Evolutionary conservation across 108 stramenopile genomes (phyloP).

Genomic region (Skeletonema tropicum): DNA sequence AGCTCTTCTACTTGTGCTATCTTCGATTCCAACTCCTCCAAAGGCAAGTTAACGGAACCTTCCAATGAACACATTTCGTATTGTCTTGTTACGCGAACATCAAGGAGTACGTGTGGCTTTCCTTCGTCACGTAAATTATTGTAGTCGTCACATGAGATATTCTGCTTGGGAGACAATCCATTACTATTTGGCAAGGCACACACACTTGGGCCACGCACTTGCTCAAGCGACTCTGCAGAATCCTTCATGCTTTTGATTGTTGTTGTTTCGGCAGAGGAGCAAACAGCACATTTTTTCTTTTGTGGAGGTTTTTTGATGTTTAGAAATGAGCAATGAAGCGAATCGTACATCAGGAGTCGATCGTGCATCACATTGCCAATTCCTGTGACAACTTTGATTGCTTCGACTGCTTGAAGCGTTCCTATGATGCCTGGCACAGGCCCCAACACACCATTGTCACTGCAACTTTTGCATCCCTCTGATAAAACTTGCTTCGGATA

Average conservation of each 20-base stretch:
- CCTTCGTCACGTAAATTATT: slow-evolving; percentile 30
- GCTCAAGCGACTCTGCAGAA: slow-evolving; percentile 51
- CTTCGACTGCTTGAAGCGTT: slow-evolving; percentile 91
- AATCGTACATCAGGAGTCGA: slow-evolving; percentile 83
- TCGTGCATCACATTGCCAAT: slow-evolving; percentile 70
- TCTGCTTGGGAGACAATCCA: slow-evolving; percentile 20
- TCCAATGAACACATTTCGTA: slow-evolving; percentile 77
- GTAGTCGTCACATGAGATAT: slow-evolving; percentile 64
- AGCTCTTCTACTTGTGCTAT: slow-evolving; percentile 45
- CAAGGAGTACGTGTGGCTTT: slow-evolving; percentile 70
- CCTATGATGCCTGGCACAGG: slow-evolving; percentile 94
- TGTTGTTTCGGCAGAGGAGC: slow-evolving; percentile 68
- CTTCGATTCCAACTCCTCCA: slow-evolving; percentile 50
- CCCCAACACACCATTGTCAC: slow-evolving; percentile 87
- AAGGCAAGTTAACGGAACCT: slow-evolving; percentile 74
- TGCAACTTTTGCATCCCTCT: slow-evolving; percentile 77
- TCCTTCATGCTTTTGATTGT: slow-evolving; percentile 73
- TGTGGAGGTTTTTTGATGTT: slow-evolving; percentile 77
- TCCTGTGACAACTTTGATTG: slow-evolving; percentile 88
- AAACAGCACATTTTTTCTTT: slow-evolving; percentile 64
- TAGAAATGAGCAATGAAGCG: slow-evolving; percentile 72
- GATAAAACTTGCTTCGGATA: slow-evolving; percentile 75
- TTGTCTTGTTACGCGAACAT: slow-evolving; percentile 77
- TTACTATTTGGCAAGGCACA: slow-evolving; percentile 4
- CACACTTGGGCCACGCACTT: slow-evolving; percentile 62